A percentile compares a stretch with the other conserved stretches of the same genome.
Evolutionary conservation across 164 flowering plant genomes (phyloP).

Genomic region (Nymphaea thermarum): DNA sequence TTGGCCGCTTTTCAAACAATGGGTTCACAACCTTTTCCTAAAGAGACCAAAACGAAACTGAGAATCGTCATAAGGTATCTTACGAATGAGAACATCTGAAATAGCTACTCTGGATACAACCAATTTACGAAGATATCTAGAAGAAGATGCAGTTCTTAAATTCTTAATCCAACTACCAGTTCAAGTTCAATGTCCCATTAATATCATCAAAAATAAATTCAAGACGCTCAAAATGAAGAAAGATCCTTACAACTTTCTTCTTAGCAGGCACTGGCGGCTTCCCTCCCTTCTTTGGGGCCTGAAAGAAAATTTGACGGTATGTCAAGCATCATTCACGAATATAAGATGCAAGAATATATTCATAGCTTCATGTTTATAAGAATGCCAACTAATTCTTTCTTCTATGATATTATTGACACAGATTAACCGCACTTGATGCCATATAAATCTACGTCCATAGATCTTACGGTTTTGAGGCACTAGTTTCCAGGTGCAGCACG

Average conservation of each 20-base stretch:
- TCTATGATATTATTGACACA: too few relatives aligned
- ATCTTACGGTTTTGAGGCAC: too few relatives aligned
- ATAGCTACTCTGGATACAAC: background rate
- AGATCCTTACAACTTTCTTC: slow-evolving; percentile 25
- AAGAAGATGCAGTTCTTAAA: background rate
- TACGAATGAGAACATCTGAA: background rate
- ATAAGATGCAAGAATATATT: too few relatives aligned
- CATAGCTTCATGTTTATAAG: too few relatives aligned
- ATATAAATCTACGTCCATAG: too few relatives aligned
- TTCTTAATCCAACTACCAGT: background rate
- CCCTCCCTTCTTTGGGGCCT: slow-evolving; percentile 44
- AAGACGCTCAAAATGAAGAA: background rate
- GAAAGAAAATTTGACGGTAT: background rate
- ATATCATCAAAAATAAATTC: background rate
- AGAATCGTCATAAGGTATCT: too few relatives aligned
- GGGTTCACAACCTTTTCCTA: slow-evolving; percentile 49
- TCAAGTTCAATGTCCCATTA: background rate
- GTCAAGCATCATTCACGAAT: too few relatives aligned
- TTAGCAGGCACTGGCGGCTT: slow-evolving; percentile 27
- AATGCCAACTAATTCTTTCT: too few relatives aligned
- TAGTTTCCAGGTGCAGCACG: too few relatives aligned
- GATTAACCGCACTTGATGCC: too few relatives aligned
- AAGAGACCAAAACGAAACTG: background rate
- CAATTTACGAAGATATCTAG: background rate
- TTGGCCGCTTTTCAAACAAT: slow-evolving; percentile 56